A percentile compares a stretch with the other conserved stretches of the same genome.
phyloP scores from a whole-genome alignment of 768 basidiomycete genomes.

The Naganishia randhawae region DNA sequence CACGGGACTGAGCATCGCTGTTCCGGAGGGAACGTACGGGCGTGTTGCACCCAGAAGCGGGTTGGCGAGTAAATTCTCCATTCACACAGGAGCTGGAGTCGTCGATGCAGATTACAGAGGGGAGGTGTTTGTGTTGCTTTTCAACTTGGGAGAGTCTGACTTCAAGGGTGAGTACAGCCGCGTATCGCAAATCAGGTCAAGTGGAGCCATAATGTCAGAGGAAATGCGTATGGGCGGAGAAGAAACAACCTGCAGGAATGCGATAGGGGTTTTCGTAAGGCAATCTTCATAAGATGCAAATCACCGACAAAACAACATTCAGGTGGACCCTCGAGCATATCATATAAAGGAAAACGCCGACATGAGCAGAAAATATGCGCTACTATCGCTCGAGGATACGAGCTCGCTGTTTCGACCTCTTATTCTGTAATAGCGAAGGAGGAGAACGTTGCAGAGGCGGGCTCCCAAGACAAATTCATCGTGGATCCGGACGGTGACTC shows the following conservation, averaged over 20 bases:
- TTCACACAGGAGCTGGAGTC: conserved; percentile 95
- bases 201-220: neutral
- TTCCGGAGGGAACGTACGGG: conserved; percentile 89
- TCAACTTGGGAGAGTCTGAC: conserved; percentile 84
- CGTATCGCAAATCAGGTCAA: neutral
- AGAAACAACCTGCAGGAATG: neutral
- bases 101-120: conserved; percentile 96
- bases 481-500: no score
- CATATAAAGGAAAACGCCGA: no score
- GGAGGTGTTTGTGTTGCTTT: conserved; percentile 80
- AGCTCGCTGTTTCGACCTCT: no score
- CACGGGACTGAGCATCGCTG: conserved; percentile 87
- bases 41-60: conserved; percentile 94
- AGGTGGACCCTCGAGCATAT: no score
- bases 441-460: no score
- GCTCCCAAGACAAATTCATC: no score
- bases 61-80: conserved; percentile 91
- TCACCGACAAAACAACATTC: no score
- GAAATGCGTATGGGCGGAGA: neutral
- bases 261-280: no score
- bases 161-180: conserved; percentile 63
- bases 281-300: no score
- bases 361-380: no score
- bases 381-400: no score
- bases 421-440: no score